phyloP scores from a whole-genome alignment of 2,329 filamentous ascomycete genomes.

The Fusarium neocosmosporiellum region DNA sequence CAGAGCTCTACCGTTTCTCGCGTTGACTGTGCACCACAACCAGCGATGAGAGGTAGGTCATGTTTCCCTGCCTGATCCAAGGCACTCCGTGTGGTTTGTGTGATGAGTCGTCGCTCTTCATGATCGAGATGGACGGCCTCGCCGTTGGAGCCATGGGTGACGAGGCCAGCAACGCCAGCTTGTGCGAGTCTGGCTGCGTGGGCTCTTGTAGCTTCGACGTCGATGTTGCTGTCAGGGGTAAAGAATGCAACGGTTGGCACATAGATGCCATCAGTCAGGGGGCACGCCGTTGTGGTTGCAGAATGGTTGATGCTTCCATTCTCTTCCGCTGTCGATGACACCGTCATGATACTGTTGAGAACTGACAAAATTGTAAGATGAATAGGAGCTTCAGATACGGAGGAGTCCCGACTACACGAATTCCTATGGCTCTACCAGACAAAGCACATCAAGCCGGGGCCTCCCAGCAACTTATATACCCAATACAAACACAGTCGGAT shows the following conservation, averaged over 20 bases:
- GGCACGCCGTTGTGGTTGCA: neutral
- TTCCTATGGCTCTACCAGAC: neutral
- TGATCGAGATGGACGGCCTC: constrained; percentile 77
- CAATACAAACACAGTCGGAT: neutral
- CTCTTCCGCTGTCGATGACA: constrained; percentile 7
- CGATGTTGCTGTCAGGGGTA: constrained; percentile 64
- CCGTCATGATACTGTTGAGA: constrained; percentile 5
- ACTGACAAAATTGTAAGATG: neutral
- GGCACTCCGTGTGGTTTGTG: constrained; percentile 69
- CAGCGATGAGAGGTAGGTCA: constrained; percentile 73
- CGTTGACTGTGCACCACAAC: constrained; percentile 75
- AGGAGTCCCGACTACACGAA: neutral
- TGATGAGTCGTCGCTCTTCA: constrained; percentile 72
- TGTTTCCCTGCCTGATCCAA: constrained; percentile 67
- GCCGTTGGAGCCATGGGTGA: constrained; percentile 78
- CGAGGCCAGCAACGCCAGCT: constrained; percentile 73
- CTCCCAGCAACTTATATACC: neutral
- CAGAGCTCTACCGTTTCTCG: constrained; percentile 75
- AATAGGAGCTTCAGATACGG: neutral
- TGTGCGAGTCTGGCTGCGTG: constrained; percentile 70
- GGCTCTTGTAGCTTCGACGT: constrained; percentile 61
- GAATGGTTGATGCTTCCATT: neutral
- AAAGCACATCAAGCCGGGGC: neutral
- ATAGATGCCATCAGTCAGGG: constrained; percentile 61
- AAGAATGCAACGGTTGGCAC: constrained; percentile 74